A percentile compares a stretch with the other conserved stretches of the same genome.
Evolutionary conservation across 441 rosid genomes (phyloP).

Genomic region (Syzygium malaccense): DNA sequence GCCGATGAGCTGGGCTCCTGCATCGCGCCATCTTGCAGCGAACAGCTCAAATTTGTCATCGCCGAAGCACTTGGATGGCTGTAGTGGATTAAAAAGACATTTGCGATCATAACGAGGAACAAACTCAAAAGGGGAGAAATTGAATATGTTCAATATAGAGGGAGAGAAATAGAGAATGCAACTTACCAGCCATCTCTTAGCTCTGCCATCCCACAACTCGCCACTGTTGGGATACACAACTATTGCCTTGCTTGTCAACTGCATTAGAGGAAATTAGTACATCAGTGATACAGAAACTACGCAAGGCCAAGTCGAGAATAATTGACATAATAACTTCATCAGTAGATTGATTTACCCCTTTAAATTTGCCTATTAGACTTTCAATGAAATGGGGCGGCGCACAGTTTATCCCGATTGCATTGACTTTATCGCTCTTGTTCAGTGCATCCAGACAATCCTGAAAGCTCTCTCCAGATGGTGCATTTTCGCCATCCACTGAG

Average conservation of each 20-base stretch:
- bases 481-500: slow-evolving; percentile 72
- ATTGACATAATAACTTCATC: neutral
- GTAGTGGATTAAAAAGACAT: slow-evolving; percentile 1
- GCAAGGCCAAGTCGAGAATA: neutral
- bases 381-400: slow-evolving; percentile 80
- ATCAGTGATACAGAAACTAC: neutral
- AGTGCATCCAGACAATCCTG: slow-evolving; percentile 51
- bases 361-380: slow-evolving; percentile 47
- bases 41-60: slow-evolving; percentile 52
- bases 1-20: slow-evolving; percentile 83
- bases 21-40: slow-evolving; percentile 61
- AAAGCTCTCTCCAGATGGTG: slow-evolving; percentile 80
- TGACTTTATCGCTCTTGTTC: slow-evolving; percentile 48
- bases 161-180: neutral
- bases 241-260: slow-evolving; percentile 65
- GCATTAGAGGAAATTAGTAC: slow-evolving; percentile 6
- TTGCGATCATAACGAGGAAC: neutral
- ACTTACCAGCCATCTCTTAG: slow-evolving; percentile 86
- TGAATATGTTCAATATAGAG: neutral
- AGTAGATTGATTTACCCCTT: slow-evolving; percentile 27
- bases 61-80: slow-evolving; percentile 83
- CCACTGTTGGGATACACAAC: slow-evolving; percentile 90
- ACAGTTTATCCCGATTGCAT: slow-evolving; percentile 78
- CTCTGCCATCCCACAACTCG: slow-evolving; percentile 84
- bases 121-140: too few relatives aligned